These are phyloP conservation scores for Russula griseocarnosa DNA, from an alignment of 768 basidiomycete species.

Conservation along the genomic window DNA sequence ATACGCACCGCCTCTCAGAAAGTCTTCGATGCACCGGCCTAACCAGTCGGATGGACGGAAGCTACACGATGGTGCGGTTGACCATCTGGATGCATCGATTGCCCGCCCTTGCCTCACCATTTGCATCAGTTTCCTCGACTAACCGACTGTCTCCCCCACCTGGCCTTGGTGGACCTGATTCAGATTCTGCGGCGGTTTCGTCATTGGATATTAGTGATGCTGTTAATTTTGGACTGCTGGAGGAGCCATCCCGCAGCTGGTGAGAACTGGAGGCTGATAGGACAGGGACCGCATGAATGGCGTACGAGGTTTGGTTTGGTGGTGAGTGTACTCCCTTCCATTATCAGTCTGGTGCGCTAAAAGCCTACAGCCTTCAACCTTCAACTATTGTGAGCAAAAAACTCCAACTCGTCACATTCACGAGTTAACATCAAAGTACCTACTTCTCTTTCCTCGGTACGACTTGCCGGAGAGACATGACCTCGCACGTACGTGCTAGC, in stretches of 20 bases:
- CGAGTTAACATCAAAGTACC: conserved; percentile 53
- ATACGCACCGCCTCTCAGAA: background rate
- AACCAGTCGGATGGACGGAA: background rate
- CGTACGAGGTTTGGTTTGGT: too few relatives aligned
- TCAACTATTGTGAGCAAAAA: too few relatives aligned
- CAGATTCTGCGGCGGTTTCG: conserved; percentile 29
- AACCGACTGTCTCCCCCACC: conserved; percentile 34
- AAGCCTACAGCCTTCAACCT: too few relatives aligned
- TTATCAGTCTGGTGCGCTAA: too few relatives aligned
- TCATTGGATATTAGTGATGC: conserved; percentile 24
- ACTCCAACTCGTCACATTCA: too few relatives aligned
- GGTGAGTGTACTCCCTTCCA: too few relatives aligned
- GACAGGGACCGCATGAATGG: too few relatives aligned
- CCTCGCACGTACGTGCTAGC: conserved; percentile 55
- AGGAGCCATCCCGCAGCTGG: too few relatives aligned
- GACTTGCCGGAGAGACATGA: conserved; percentile 73
- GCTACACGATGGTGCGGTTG: conserved; percentile 33
- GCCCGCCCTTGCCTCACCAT: conserved; percentile 55
- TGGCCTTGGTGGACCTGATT: conserved; percentile 37
- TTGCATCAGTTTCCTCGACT: conserved; percentile 41
- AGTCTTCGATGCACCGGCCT: conserved; percentile 17
- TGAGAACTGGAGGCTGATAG: too few relatives aligned
- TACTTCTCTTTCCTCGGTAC: conserved; percentile 54
- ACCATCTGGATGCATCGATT: conserved; percentile 53
- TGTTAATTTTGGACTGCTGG: too few relatives aligned